phyloP scores from a whole-genome alignment of 805 yeast genomes.

The Jamesozyma hellenica region DNA sequence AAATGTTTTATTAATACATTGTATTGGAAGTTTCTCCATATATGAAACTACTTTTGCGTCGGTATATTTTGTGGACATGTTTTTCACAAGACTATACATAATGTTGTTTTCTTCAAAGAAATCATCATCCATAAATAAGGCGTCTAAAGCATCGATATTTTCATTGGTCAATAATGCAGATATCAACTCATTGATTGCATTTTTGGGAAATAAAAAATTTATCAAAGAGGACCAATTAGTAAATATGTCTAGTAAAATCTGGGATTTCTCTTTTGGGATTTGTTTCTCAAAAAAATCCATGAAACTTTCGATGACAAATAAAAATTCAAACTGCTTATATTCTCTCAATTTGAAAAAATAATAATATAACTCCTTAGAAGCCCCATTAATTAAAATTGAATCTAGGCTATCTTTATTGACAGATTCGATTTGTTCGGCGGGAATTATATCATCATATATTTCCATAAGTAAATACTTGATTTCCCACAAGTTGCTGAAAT shows the following conservation, averaged over 20 bases:
- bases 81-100: constrained; percentile 23
- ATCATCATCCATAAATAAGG: constrained; percentile 30
- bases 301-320: constrained; percentile 15
- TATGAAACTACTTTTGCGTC: constrained; percentile 2
- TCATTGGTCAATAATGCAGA: constrained; percentile 21
- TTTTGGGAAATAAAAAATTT: constrained; percentile 28
- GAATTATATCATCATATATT: constrained; percentile 34
- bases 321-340: constrained; percentile 28
- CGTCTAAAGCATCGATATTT: constrained; percentile 11
- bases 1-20: constrained; percentile 35
- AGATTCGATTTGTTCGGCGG: constrained; percentile 17
- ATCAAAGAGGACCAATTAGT: constrained; percentile 48
- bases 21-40: constrained; percentile 36
- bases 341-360: constrained; percentile 44
- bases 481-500: constrained; percentile 33
- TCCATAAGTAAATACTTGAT: constrained; percentile 39
- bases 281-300: constrained; percentile 16
- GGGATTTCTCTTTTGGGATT: constrained; percentile 1
- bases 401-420: constrained; percentile 2
- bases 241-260: constrained; percentile 26
- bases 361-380: constrained; percentile 21
- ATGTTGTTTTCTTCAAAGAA: constrained; percentile 41
- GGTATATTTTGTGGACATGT: constrained; percentile 10
- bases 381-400: not conserved
- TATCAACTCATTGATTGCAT: constrained; percentile 26